These are phyloP conservation scores for Cyphellophora attinorum DNA, from an alignment of 2,329 filamentous ascomycete genomes.

Conservation along the genomic window DNA sequence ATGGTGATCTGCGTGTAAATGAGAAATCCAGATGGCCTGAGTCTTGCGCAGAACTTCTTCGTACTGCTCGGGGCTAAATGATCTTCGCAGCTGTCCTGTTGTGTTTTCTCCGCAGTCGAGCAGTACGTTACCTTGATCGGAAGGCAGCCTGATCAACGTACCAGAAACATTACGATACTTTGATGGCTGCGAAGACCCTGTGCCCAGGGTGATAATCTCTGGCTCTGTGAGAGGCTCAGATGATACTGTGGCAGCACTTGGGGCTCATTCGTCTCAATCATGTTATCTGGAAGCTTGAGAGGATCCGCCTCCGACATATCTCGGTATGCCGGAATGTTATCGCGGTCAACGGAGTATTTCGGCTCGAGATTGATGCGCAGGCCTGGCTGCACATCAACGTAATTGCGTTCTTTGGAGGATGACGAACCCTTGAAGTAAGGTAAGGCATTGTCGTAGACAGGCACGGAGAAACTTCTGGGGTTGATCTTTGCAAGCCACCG, in stretches of 20 bases:
- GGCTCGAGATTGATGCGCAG: constrained; percentile 37
- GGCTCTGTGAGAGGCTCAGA: constrained; percentile 61
- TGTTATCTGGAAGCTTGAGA: too few relatives aligned
- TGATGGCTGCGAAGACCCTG: constrained; percentile 79
- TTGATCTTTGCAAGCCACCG: constrained; percentile 66
- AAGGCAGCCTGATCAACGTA: constrained; percentile 71
- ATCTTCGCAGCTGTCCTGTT: constrained; percentile 71
- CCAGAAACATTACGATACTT: constrained; percentile 93
- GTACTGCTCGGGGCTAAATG: constrained; percentile 57
- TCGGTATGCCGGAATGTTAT: constrained; percentile 21
- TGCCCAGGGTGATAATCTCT: constrained; percentile 80
- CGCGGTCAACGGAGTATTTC: constrained; percentile 26
- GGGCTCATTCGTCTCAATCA: constrained; percentile 15
- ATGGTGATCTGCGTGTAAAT: constrained; percentile 94
- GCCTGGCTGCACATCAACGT: constrained; percentile 28
- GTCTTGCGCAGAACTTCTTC: constrained; percentile 66
- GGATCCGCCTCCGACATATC: too few relatives aligned
- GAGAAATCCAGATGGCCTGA: constrained; percentile 81
- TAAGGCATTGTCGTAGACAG: constrained; percentile 49
- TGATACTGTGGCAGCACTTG: constrained; percentile 33
- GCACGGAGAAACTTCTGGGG: constrained; percentile 60
- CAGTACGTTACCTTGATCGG: constrained; percentile 71
- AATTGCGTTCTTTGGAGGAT: neutral
- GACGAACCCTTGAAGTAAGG: neutral
- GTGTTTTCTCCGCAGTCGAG: constrained; percentile 92